Percentiles rank a stretch among this genome's conserved stretches.
These are phyloP conservation scores for Ophiocordyceps camponoti-floridani DNA, from an alignment of 2,329 filamentous ascomycete species.

Conservation along the genomic window DNA sequence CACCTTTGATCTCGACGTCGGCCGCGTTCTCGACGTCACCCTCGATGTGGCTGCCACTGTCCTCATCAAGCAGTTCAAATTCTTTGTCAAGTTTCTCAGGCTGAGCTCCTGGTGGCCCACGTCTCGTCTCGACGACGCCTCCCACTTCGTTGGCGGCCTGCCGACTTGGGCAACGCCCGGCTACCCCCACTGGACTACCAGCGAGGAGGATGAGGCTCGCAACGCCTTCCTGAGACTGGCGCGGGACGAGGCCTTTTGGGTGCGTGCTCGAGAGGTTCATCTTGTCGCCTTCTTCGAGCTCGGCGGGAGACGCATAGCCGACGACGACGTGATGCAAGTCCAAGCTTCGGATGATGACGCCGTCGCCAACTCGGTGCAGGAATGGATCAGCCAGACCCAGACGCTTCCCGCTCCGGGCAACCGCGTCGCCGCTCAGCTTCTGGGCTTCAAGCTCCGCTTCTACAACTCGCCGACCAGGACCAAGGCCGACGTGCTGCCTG, in stretches of 20 bases:
- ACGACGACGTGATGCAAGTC: constrained; percentile 31
- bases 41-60: constrained; percentile 90
- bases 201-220: constrained; percentile 48
- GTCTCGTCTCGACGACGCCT: constrained; percentile 25
- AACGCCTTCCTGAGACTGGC: constrained; percentile 36
- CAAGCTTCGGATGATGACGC: constrained; percentile 19
- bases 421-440: constrained; percentile 76
- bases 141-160: constrained; percentile 41
- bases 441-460: constrained; percentile 93
- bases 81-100: constrained; percentile 84
- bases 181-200: constrained; percentile 42
- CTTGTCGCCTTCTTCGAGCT: constrained; percentile 81
- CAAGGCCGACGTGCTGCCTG: constrained; percentile 60
- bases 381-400: constrained; percentile 68
- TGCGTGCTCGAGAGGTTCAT: constrained; percentile 55
- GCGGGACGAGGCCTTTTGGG: constrained; percentile 69
- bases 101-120: constrained; percentile 95
- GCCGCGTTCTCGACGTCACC: constrained; percentile 82
- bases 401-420: constrained; percentile 77
- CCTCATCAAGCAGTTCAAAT: constrained; percentile 79
- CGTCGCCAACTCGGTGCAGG: constrained; percentile 37
- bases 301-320: constrained; percentile 49
- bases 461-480: constrained; percentile 71
- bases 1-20: constrained; percentile 92
- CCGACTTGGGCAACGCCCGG: constrained; percentile 72